Percentiles rank a stretch among this genome's conserved stretches.
Evolutionary conservation across 1,139 yeast species (phyloP).

Genomic region (Taphrina populina): DNA sequence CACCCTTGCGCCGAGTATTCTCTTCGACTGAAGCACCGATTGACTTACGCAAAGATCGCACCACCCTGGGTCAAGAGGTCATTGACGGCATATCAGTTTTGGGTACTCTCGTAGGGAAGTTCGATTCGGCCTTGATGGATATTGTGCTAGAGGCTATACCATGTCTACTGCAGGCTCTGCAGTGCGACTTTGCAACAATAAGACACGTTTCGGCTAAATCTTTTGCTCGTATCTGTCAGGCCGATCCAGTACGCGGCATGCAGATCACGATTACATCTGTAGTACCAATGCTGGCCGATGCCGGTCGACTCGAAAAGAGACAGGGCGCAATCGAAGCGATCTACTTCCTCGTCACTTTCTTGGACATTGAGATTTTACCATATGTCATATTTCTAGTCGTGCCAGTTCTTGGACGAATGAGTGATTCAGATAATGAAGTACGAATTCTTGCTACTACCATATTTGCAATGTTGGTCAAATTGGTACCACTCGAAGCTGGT

Average conservation of each 20-base stretch:
- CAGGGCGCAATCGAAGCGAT: slow-evolving; percentile 94
- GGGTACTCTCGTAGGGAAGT: slow-evolving; percentile 67
- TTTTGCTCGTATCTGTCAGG: slow-evolving; percentile 76
- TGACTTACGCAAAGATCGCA: slow-evolving; percentile 51
- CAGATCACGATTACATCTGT: slow-evolving; percentile 74
- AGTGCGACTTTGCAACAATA: slow-evolving; percentile 71
- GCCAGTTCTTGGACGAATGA: slow-evolving; percentile 96
- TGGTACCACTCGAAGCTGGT: slow-evolving; percentile 93
- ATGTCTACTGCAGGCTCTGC: slow-evolving; percentile 60
- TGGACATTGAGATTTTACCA: slow-evolving; percentile 89
- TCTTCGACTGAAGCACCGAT: slow-evolving; percentile 44
- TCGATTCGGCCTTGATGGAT: slow-evolving; percentile 54
- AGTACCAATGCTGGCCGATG: slow-evolving; percentile 77
- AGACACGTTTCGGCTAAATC: slow-evolving; percentile 91
- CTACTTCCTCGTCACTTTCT: slow-evolving; percentile 75
- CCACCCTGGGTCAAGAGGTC: slow-evolving; percentile 68
- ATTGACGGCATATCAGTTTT: slow-evolving; percentile 85
- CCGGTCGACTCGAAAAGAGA: slow-evolving; percentile 70
- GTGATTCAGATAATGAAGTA: slow-evolving; percentile 89
- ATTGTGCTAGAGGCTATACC: slow-evolving; percentile 54
- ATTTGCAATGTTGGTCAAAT: slow-evolving; percentile 90
- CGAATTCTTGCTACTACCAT: slow-evolving; percentile 90
- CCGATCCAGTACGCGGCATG: slow-evolving; percentile 69
- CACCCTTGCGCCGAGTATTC: slow-evolving; percentile 54
- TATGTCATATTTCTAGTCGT: slow-evolving; percentile 93